phyloP scores from a whole-genome alignment of 352 stramenopile species.

The Pythium pyrilobum region DNA sequence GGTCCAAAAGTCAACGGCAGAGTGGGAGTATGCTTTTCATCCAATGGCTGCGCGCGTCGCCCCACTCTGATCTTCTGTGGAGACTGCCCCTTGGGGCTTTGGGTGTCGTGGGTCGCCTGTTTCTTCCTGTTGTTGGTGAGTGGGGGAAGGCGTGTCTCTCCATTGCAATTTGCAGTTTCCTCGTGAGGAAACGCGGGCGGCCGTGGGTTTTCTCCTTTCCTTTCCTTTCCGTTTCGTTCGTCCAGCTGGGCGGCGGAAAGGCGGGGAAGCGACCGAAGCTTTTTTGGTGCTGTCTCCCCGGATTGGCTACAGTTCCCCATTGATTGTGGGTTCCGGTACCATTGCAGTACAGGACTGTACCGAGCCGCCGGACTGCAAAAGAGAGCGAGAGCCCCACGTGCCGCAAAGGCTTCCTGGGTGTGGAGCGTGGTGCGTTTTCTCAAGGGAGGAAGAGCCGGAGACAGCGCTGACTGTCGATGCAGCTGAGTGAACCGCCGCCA shows the following conservation, averaged over 20 bases:
- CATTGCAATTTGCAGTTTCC: not conserved
- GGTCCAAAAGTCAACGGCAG: conserved; percentile 1
- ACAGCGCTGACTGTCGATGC: too few relatives aligned
- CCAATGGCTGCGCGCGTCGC: not conserved
- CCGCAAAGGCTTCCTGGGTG: too few relatives aligned
- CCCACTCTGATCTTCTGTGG: not conserved
- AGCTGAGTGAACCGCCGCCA: conserved; percentile 5
- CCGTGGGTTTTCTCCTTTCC: not conserved
- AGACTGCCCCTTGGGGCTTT: not conserved
- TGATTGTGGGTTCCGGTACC: too few relatives aligned
- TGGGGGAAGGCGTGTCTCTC: conserved; percentile 9
- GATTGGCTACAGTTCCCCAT: too few relatives aligned
- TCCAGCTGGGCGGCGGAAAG: not conserved
- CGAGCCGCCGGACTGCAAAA: too few relatives aligned
- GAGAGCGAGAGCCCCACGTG: conserved; percentile 2
- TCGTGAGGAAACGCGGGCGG: not conserved
- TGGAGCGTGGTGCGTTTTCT: too few relatives aligned
- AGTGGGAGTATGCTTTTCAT: conserved; percentile 7
- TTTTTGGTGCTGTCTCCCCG: not conserved
- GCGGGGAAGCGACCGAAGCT: not conserved
- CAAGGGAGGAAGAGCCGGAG: conserved; percentile 9
- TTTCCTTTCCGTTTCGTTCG: not conserved
- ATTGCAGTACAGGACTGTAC: too few relatives aligned
- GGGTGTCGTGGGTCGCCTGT: not conserved
- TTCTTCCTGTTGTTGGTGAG: too few relatives aligned